Base-by-base conservation (phyloP, 2,329 filamentous ascomycete genomes). In the Beauveria sp. region DNA sequence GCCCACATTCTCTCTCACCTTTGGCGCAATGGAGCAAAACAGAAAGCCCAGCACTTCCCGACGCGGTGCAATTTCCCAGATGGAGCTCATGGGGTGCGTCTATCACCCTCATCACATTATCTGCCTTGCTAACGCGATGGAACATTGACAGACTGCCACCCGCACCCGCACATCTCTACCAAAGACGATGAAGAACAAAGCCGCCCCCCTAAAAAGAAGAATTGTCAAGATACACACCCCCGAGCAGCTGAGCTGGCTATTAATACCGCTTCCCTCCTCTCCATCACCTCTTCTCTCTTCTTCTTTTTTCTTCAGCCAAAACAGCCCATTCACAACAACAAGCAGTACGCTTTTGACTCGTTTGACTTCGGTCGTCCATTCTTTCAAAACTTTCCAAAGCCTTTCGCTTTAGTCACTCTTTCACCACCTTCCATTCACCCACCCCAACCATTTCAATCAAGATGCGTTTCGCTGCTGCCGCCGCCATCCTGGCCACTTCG, bases 401-500 rank as follows among this genome's bases (percentile, higher is more conserved):
- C 9, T 24, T 68, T 62, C 59, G 68, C 71, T 72, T 72, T 64
- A 69, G 63, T 64, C 62, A 60, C 56, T 59, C 64, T 65, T 70
- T 70, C 64, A 68, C 69, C 69, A 69, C 67, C 66, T 68, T 67
- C 62, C 65, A 67, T 66, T 69, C 67, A 69, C 26, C 68, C 22
- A 71, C 69, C 69, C 67, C 67, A 66, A 65, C 65, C 61, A 67
- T 70, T 70, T 59, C 73, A 66, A 68, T 78, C 83, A 86, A 85
- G 70, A 86, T 86, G 84, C 81, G 81, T 83, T 85, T 85, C 81
- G 70, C 80, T 69, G 68, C 78, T 71, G 76, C 79, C 70, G 77
- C 78, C 67, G 72, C 75, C 71, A 70, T 81, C 70, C 76, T 85
- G 69, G 75, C 74, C 68, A 65, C 73, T 70, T 65, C 69, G 61